Percentiles rank a stretch among this genome's conserved stretches.
Conservation (phyloP, 768 basidiomycete species). For the Podaxis rugospora region DNA sequence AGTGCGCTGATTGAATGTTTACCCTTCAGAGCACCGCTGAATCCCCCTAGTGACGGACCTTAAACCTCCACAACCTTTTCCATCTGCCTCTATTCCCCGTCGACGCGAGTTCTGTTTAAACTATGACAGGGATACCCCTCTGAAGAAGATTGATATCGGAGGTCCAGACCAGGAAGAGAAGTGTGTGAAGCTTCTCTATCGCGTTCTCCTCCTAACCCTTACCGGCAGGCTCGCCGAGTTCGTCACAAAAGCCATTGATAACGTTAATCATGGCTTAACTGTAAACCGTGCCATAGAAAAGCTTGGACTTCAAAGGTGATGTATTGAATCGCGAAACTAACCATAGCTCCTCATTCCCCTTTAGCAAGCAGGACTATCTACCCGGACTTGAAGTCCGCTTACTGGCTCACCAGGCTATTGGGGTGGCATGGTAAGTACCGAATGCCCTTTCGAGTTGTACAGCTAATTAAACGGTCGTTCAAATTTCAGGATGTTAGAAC, state of each 20-base stretch:
- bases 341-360: neutral
- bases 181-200: constrained; percentile 22
- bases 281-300: constrained; percentile 49
- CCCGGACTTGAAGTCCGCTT: constrained; percentile 69
- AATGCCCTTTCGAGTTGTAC: neutral
- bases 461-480: too few relatives aligned
- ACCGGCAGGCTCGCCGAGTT: constrained; percentile 54
- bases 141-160: constrained; percentile 50
- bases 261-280: constrained; percentile 46
- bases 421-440: constrained; percentile 58
- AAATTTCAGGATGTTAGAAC: constrained; percentile 57
- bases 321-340: neutral
- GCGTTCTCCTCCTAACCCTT: neutral
- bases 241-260: constrained; percentile 56
- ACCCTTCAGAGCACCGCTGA: neutral
- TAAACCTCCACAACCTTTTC: neutral
- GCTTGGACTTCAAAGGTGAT: constrained; percentile 46
- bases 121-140: constrained; percentile 45
- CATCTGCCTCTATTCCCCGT: neutral
- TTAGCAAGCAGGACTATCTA: constrained; percentile 49
- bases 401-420: constrained; percentile 72
- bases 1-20: neutral
- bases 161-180: constrained; percentile 53
- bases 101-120: constrained; percentile 38
- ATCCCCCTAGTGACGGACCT: neutral